Conservation (phyloP, 768 basidiomycete species). For the Austroboletus eburneus region DNA sequence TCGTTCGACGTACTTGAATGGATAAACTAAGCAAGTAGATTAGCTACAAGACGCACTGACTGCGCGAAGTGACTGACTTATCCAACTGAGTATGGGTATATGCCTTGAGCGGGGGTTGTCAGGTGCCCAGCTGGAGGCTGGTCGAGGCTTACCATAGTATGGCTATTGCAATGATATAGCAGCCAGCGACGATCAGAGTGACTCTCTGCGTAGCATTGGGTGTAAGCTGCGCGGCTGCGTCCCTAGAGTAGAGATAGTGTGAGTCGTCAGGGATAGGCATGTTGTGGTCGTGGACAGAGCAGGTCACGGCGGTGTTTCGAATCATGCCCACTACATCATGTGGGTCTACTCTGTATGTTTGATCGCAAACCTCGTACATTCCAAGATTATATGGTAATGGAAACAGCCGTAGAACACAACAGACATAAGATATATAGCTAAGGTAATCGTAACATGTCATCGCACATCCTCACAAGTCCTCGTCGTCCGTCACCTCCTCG, state of each 20-base stretch:
- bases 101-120: slow-evolving; percentile 49
- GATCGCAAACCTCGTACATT: too few relatives aligned
- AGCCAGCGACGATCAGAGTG: slow-evolving; percentile 77
- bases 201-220: slow-evolving; percentile 70
- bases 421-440: slow-evolving; percentile 12
- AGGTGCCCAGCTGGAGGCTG: background rate
- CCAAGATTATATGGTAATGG: slow-evolving; percentile 9
- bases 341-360: too few relatives aligned
- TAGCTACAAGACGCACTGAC: slow-evolving; percentile 8
- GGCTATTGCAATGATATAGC: slow-evolving; percentile 70
- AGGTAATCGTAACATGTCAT: background rate
- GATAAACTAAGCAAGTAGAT: slow-evolving; percentile 57
- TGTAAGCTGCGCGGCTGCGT: slow-evolving; percentile 37
- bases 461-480: slow-evolving; percentile 8
- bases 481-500: slow-evolving; percentile 70
- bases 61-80: slow-evolving; percentile 51
- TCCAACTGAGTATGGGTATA: slow-evolving; percentile 64
- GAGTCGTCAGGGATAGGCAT: slow-evolving; percentile 26
- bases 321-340: too few relatives aligned
- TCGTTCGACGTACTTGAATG: slow-evolving; percentile 74
- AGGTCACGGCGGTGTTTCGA: background rate
- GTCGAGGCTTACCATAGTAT: slow-evolving; percentile 62
- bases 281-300: slow-evolving; percentile 23
- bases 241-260: slow-evolving; percentile 22
- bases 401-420: slow-evolving; percentile 7